Conservation (phyloP, 495 filamentous ascomycete genomes). For the Bryoglossum gracile region DNA sequence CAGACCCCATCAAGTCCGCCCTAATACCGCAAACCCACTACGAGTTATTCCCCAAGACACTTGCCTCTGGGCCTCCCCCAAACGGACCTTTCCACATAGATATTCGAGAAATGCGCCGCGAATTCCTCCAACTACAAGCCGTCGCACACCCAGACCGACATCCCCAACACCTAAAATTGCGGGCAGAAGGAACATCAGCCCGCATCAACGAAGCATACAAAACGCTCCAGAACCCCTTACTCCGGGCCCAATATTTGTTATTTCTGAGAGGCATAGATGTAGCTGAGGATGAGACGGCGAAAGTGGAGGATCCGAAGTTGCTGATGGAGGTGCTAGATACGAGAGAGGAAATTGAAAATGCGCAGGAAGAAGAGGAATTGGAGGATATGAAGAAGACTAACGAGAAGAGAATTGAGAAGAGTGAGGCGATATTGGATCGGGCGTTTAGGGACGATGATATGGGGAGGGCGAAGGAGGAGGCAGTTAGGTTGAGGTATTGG, state of each 20-base stretch:
- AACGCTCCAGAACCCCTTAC: conserved; percentile 67
- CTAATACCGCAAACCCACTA: conserved; percentile 53
- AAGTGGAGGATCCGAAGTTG: conserved; percentile 62
- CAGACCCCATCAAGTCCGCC: neutral
- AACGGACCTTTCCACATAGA: conserved; percentile 67
- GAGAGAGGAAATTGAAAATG: conserved; percentile 77
- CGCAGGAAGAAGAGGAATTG: conserved; percentile 56
- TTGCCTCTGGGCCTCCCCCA: conserved; percentile 78
- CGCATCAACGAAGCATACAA: conserved; percentile 85
- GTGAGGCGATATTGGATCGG: conserved; percentile 49
- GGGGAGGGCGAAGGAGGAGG: conserved; percentile 58
- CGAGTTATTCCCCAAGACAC: conserved; percentile 76
- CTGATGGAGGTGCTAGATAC: conserved; percentile 85
- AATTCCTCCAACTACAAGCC: conserved; percentile 80
- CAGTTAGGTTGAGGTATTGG: conserved; percentile 83
- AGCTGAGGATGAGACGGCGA: conserved; percentile 64
- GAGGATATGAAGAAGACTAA: conserved; percentile 56
- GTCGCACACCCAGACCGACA: conserved; percentile 79
- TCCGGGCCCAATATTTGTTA: conserved; percentile 79
- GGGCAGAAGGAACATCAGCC: conserved; percentile 65
- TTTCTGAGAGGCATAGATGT: conserved; percentile 65
- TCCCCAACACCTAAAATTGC: conserved; percentile 41
- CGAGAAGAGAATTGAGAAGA: conserved; percentile 52
- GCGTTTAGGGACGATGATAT: conserved; percentile 63
- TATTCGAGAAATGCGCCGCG: conserved; percentile 56